phyloP scores from a whole-genome alignment of 1,284 basidiomycete species.

The Tylopilus orsonianus region DNA sequence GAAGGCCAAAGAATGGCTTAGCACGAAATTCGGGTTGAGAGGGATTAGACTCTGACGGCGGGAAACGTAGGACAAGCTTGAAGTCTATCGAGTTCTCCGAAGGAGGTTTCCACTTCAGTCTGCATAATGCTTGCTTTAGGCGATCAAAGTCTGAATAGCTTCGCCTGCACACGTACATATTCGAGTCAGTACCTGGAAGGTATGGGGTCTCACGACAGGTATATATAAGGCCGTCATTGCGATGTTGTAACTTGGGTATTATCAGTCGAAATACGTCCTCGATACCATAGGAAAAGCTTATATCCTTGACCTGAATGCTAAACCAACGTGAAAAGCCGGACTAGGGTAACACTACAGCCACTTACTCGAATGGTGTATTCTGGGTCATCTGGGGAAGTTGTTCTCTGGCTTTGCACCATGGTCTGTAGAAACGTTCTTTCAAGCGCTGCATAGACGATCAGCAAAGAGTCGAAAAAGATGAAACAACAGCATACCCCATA shows the following conservation, averaged over 20 bases:
- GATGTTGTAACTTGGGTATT: conserved; percentile 89
- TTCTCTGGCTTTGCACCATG: conserved; percentile 71
- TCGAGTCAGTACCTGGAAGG: conserved; percentile 84
- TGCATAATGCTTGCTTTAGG: conserved; percentile 34
- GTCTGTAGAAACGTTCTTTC: conserved; percentile 79
- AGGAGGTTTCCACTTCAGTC: conserved; percentile 98
- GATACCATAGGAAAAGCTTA: conserved; percentile 87
- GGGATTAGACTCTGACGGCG: conserved; percentile 56
- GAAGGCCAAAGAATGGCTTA: conserved; percentile 85
- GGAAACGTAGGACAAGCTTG: conserved; percentile 91
- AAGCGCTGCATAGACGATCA: conserved; percentile 60
- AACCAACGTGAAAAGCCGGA: conserved; percentile 10
- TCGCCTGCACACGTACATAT: conserved; percentile 81
- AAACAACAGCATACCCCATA: conserved; percentile 71
- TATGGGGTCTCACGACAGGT: conserved; percentile 89
- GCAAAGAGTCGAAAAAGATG: background rate
- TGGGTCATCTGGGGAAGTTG: conserved; percentile 66
- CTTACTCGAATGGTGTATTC: conserved; percentile 84
- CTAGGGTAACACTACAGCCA: conserved; percentile 17
- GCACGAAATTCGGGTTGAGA: conserved; percentile 74
- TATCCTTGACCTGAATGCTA: conserved; percentile 86
- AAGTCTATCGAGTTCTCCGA: conserved; percentile 99
- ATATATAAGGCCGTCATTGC: conserved; percentile 96
- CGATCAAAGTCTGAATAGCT: background rate
- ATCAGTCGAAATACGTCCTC: conserved; percentile 83